Conservation (phyloP, 257 asterid species). For the Apocynum venetum region DNA sequence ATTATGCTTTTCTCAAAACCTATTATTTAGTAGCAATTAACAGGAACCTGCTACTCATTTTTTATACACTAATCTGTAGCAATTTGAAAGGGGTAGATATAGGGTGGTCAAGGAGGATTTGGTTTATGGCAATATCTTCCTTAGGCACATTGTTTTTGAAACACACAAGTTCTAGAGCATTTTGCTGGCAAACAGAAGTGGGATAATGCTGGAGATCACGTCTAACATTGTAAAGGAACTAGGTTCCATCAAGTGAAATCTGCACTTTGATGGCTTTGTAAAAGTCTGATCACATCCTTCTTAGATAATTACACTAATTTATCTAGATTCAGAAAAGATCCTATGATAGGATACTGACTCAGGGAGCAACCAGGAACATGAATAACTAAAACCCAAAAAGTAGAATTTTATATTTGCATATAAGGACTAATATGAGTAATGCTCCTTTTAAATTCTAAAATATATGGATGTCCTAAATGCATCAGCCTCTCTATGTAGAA, state of each 20-base stretch:
- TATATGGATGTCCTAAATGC: no score
- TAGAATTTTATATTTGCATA: background rate
- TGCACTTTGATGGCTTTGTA: background rate
- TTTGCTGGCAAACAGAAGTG: no score
- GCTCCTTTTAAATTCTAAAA: no score
- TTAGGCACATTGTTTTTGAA: background rate
- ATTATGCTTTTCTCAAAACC: background rate
- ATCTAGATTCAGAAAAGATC: background rate
- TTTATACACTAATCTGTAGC: background rate
- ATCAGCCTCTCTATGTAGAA: background rate
- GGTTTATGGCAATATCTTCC: background rate
- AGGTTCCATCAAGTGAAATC: background rate
- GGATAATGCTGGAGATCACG: background rate
- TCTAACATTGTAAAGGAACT: background rate
- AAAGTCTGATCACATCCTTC: background rate
- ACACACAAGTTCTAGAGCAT: background rate
- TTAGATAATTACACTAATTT: background rate
- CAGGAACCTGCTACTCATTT: background rate
- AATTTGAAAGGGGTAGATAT: background rate
- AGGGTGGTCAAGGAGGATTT: background rate
- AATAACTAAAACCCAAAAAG: background rate
- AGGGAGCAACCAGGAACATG: background rate
- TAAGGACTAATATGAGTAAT: background rate
- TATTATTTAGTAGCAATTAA: background rate
- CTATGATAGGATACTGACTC: background rate